Base-by-base conservation (phyloP, 2,329 filamentous ascomycete genomes). In the Aureobasidium sp. region DNA sequence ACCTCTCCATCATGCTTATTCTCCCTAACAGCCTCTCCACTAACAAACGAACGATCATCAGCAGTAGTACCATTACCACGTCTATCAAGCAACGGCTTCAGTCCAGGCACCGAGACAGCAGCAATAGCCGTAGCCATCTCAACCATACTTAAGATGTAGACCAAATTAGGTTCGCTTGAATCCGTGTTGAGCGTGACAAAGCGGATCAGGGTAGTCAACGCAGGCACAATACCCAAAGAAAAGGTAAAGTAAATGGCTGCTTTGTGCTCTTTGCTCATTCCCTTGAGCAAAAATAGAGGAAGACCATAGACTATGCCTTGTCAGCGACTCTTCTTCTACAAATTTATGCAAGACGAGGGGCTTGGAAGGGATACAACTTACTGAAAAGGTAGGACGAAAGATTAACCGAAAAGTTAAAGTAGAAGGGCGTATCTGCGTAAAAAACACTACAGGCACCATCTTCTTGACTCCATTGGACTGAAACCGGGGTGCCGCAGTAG, bases 391-490 rank as follows among this genome's bases (percentile, higher is more conserved):
- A 74, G 22, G 70, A 73, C 2, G 72, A 68, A 57, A 74, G 31
- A 59, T 74, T 74, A 20, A 74, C 61, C 0, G 72, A 70, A 20
- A 74, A 74, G 61, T 74, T 74, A 45, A 73, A 67, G 49, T 74
- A 73, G 48, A 74, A 74, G 1, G 72, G 72, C 45, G 70, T 66
- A 0, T 71, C 67, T 0, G 72, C 72, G 17, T 72, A 74, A 11
- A 74, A 74, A 17, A 74, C 72, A 53, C 70, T 74, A 63, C 72
- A 74, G 6, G 72, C 72, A 1, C 71, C 72, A 2, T 74, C 71
- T 34, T 74, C 72, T 39, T 73, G 71, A 0, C 72, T 74, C 72
- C 72, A 74, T 48, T 74, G 72, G 1, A 74, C 64, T 0, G 71
- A 71, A 11, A 74, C 72, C 25, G 73, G 63, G 48, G 67, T 68